Evolutionary conservation across 2,329 filamentous ascomycete species (phyloP), one percentile per base, ranked within the genome.

Genomic region (Ascochyta fabae): DNA sequence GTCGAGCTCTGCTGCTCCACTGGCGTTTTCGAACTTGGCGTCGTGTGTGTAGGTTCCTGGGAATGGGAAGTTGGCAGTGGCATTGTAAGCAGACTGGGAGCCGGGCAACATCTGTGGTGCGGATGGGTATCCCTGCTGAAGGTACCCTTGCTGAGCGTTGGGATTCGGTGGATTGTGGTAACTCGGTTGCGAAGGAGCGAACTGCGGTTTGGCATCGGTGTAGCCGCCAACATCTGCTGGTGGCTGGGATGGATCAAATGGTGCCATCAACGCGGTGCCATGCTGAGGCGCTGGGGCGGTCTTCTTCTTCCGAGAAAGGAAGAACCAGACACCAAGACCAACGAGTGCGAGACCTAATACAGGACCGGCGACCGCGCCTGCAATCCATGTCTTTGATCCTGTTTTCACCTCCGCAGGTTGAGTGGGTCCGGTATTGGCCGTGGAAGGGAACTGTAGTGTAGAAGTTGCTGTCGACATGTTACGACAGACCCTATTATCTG

Each of bases 331-430:
- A 16, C 60, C 50, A 33, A 41, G 42, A 6, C 58, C 70, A 36
- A 69, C 56, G 8, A 72, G 58, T 4, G 68, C 63, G 19, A 72
- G 57, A 26, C 66, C 69, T 34, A 67, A 24, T 19, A 71, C 27
- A 9, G 67, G 64, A 9, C 70, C 69, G 6, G 65, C 56, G 6
- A 71, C 67, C 7, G 59, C 68, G 16, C 70, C 70, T 31, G 66
- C 68, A 26, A 72, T 71, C 70, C 68, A 71, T 9, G 63, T 65
- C 50, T 71, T 71, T 12, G 65, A 68, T 8, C 46, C 23, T n/a
- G 60, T 55, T 3, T 33, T 35, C 34, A 40, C 27, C 10, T 31
- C 19, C 29, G 38, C 24, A 6, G 16, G 15, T 26, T 15, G 48
- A 3, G 35, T 22, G 22, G 45, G 24, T 2, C 5, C 31, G 4